These are phyloP conservation scores for Rhodotorula paludigena DNA, from an alignment of 768 basidiomycete genomes.

Conservation along the genomic window DNA sequence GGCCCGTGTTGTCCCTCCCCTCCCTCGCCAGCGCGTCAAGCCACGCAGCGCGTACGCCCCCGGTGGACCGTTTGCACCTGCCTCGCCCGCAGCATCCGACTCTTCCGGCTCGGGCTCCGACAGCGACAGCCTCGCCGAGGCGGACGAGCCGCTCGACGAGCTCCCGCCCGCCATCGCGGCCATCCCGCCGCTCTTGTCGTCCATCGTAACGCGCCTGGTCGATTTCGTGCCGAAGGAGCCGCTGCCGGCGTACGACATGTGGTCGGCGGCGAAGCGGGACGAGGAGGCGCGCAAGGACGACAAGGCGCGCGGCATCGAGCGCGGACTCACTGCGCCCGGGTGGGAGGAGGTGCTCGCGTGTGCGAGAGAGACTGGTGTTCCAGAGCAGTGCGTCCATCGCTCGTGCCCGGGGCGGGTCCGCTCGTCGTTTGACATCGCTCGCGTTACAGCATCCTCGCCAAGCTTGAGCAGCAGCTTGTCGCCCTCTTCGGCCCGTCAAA, in stretches of 20 bases:
- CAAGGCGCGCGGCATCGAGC: not conserved
- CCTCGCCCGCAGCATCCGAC: not conserved
- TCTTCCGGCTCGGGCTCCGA: not conserved
- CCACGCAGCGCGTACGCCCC: constrained; percentile 17
- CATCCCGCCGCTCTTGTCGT: not conserved
- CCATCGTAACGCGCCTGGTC: not conserved
- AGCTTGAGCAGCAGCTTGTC: constrained; percentile 3
- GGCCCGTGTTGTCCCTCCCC: too few relatives aligned
- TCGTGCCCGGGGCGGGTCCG: too few relatives aligned
- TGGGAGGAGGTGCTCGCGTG: constrained; percentile 24
- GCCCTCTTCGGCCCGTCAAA: not conserved
- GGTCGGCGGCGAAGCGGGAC: not conserved
- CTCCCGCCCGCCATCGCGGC: not conserved
- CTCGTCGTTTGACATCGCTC: too few relatives aligned
- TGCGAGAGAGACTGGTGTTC: constrained; percentile 7
- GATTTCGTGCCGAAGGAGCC: constrained; percentile 22
- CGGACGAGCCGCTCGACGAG: not conserved
- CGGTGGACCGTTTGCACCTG: constrained; percentile 5
- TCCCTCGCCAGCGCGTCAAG: not conserved
- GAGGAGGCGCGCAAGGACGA: not conserved
- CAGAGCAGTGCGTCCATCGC: not conserved
- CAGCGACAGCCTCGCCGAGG: not conserved
- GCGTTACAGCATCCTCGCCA: not conserved
- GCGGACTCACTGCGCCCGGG: not conserved
- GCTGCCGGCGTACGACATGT: constrained; percentile 8